phyloP scores from a whole-genome alignment of 2,329 filamentous ascomycete genomes.

The Venturiaceae sp. region DNA sequence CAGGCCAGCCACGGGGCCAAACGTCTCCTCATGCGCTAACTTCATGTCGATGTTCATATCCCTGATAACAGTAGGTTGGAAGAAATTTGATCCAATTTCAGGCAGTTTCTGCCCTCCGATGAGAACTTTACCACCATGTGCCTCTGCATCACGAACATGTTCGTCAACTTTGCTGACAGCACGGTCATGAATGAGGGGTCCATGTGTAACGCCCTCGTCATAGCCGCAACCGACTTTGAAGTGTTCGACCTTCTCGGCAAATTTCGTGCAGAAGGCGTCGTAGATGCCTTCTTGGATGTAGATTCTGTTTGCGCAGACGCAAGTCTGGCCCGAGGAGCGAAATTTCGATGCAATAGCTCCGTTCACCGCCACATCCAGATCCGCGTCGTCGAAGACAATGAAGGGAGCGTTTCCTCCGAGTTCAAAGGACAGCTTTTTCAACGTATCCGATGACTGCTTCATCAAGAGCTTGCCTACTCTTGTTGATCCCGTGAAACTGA shows the following conservation, averaged over 20 bases:
- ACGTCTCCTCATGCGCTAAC: slow-evolving; percentile 82
- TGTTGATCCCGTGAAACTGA: slow-evolving; percentile 82
- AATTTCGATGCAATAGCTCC: slow-evolving; percentile 86
- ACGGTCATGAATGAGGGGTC: slow-evolving; percentile 75
- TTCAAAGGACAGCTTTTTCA: slow-evolving; percentile 84
- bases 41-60: slow-evolving; percentile 82
- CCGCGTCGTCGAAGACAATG: slow-evolving; percentile 93
- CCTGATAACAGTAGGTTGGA: slow-evolving; percentile 78
- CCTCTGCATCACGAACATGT: slow-evolving; percentile 70
- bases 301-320: slow-evolving; percentile 69
- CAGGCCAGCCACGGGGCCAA: slow-evolving; percentile 83
- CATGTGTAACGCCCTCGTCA: slow-evolving; percentile 61
- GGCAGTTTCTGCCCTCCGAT: slow-evolving; percentile 65
- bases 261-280: slow-evolving; percentile 59
- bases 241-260: slow-evolving; percentile 60
- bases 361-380: slow-evolving; percentile 72
- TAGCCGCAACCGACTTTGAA: slow-evolving; percentile 74
- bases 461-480: slow-evolving; percentile 67
- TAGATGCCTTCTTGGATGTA: slow-evolving; percentile 73
- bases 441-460: slow-evolving; percentile 74
- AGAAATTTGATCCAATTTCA: slow-evolving; percentile 77
- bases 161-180: slow-evolving; percentile 70
- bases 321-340: slow-evolving; percentile 90
- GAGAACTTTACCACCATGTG: slow-evolving; percentile 67
- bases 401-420: slow-evolving; percentile 93